phyloP scores from a whole-genome alignment of 1,284 basidiomycete genomes.

The Wallemia ichthyophaga region DNA sequence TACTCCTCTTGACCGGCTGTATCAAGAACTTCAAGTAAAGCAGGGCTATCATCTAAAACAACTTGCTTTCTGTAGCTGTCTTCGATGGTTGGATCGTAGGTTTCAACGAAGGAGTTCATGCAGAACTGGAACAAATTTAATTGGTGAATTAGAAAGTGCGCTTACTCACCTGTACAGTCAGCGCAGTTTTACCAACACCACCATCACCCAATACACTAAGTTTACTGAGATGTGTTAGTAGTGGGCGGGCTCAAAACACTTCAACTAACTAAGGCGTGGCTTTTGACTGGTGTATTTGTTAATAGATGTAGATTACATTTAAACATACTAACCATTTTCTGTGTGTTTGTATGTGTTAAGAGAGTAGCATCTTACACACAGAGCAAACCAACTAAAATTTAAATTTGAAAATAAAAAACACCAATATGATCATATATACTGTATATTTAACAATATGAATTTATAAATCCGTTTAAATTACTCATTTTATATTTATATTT shows the following conservation, averaged over 20 bases:
- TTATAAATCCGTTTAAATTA: no score
- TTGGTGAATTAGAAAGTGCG: background rate
- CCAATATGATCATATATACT: no score
- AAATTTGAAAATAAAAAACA: no score
- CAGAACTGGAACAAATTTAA: conserved; percentile 31
- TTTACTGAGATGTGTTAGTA: conserved; percentile 30
- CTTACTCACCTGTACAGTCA: conserved; percentile 56
- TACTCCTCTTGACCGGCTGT: conserved; percentile 90
- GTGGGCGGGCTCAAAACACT: conserved; percentile 3
- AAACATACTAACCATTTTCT: background rate
- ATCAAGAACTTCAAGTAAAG: conserved; percentile 73
- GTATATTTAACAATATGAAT: no score
- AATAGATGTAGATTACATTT: background rate
- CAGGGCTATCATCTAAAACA: conserved; percentile 68
- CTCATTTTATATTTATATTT: no score
- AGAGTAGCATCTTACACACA: no score
- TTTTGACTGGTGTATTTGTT: conserved; percentile 1
- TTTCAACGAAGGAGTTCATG: conserved; percentile 76
- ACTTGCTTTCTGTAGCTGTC: conserved; percentile 77
- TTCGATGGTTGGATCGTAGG: conserved; percentile 76
- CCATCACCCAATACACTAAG: conserved; percentile 87
- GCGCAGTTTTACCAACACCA: conserved; percentile 87
- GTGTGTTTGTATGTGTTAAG: no score
- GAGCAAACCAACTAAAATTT: background rate
- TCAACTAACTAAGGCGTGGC: background rate